Base-by-base conservation (phyloP, 2,329 filamentous ascomycete genomes). In the Chaetothyriales sp. region DNA sequence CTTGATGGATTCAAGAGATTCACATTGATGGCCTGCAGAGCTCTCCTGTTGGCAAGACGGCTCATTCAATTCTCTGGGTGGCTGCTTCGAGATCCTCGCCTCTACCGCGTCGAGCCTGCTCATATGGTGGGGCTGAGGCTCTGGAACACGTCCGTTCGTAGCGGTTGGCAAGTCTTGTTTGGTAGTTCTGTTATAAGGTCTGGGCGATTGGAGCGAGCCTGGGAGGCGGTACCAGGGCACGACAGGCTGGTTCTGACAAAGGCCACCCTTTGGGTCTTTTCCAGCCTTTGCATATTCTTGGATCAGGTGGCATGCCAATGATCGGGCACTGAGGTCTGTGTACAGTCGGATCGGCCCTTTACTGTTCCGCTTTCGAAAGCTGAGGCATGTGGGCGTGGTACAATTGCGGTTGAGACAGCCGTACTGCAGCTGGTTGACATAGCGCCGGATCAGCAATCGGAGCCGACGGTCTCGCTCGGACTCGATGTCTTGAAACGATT, bases 271-370 rank as follows among this genome's bases (percentile, higher is more conserved):
- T 5, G 54, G 81, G 58, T 92, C 80, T 60, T 89, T 85, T 22
- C 56, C 54, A 54, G 46, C 40, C 22, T 50, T 56, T 48, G 49
- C 49, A 47, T 48, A 60, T 63, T 88, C 82, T 61, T 83, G 86
- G 8, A 88, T 86, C 48, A 94, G 75, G 62, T 86, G 86, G 51
- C 86, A 78, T 10, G 89, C 89, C 29, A 95, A 69, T 1, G 85
- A 86, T 61, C 87, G 79, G 7, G 89, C 88, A 62, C 87, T 94
- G 46, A 88, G 80, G 19, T 83, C 77, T 52, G 84, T 94, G 61
- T 89, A 92, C 62, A 83, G 78, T 55, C 87, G 82, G 60, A 88
- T 77, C 2, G 87, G 87, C 0, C 77, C 77, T 57, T 80, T 79
- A 33, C 80, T 77, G 43, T 82, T 70, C 58, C 85, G 78, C 66